Evolutionary conservation across 2,329 filamentous ascomycete species (phyloP), one percentile per base, ranked within the genome.

Genomic region (Aspergillus tubingensis): DNA sequence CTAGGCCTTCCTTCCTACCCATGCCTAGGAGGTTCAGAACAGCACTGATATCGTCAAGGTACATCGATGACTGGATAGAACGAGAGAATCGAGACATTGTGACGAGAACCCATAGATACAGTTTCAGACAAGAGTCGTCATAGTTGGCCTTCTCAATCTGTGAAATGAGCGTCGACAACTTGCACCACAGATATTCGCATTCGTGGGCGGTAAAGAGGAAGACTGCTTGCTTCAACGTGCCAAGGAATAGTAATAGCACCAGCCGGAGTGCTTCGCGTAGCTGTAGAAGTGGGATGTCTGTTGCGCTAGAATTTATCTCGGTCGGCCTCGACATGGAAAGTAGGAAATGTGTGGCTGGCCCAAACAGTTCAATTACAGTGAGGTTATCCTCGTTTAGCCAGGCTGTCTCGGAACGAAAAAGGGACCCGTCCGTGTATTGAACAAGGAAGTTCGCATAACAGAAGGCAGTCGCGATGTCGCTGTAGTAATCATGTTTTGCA

Each of bases 71-170:
- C 8, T n/a, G 4, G n/a, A 7, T 25, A 3, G 44, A 17, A 23
- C 30, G 25, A 5, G 32, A 23, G 2, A 58, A 7, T 10, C 43
- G 23, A 3, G 47, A 58, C n/a, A 38, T 39, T 5, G 30, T 58
- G 5, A 53, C 48, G 8, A 58, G 10, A 8, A 36, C 36, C 56
- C 56, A 58, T 11, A 58, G 39, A n/a, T 53, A 38, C 3, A 58
- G 4, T 21, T 47, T 58, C 19, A 47, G 25, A 36, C 25, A 44
- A 3, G 39, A 13, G 27, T 15, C 25, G 30, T 47, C 27, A 10
- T 47, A 47, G 6, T 55, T 23, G 8, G 17, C 13, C 8, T 7
- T 3, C 23, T 25, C n/a, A 10, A 54, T 3, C 11, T 30, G 48
- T 3, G 39, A 13, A 36, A 58, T 17, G 17, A 44, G 48, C 13